phyloP scores from a whole-genome alignment of 176 grass and related monocot species.

The Tuctoria greenei region DNA sequence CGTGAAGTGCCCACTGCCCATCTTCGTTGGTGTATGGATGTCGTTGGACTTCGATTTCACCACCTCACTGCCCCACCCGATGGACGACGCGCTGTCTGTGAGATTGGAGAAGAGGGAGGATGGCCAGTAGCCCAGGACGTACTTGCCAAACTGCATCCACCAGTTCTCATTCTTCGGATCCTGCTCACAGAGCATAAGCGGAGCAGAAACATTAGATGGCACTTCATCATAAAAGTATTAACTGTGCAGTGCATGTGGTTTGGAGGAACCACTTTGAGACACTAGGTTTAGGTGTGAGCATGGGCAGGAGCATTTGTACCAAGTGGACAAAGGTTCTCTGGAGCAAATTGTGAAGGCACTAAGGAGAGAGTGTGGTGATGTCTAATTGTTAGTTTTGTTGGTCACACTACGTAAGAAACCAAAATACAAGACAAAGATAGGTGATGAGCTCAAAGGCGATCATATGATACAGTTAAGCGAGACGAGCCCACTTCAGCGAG shows the following conservation, averaged over 20 bases:
- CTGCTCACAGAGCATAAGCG: slow-evolving; percentile 19
- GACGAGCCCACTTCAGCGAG: no score
- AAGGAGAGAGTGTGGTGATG: slow-evolving; percentile 15
- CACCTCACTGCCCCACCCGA: slow-evolving; percentile 84
- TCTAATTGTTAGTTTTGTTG: slow-evolving; percentile 13
- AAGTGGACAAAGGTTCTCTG: no score
- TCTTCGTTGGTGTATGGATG: slow-evolving; percentile 58
- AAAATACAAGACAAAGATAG: no score
- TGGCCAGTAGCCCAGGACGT: slow-evolving; percentile 75
- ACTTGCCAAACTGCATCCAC: slow-evolving; percentile 89
- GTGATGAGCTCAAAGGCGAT: no score
- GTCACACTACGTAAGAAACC: no score
- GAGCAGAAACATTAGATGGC: slow-evolving; percentile 12
- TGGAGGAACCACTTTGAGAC: slow-evolving; percentile 15
- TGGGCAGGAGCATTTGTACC: no score
- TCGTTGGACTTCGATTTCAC: slow-evolving; percentile 58
- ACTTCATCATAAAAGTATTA: not conserved
- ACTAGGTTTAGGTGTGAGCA: slow-evolving; percentile 19
- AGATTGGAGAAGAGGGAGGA: slow-evolving; percentile 78
- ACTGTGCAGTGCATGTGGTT: slow-evolving; percentile 8
- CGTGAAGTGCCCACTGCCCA: slow-evolving; percentile 73
- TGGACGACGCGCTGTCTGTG: slow-evolving; percentile 54
- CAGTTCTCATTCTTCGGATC: slow-evolving; percentile 84
- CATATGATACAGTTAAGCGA: no score
- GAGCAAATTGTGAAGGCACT: no score